These are phyloP conservation scores for Botrytis galanthina DNA, from an alignment of 2,329 filamentous ascomycete genomes.

Conservation along the genomic window DNA sequence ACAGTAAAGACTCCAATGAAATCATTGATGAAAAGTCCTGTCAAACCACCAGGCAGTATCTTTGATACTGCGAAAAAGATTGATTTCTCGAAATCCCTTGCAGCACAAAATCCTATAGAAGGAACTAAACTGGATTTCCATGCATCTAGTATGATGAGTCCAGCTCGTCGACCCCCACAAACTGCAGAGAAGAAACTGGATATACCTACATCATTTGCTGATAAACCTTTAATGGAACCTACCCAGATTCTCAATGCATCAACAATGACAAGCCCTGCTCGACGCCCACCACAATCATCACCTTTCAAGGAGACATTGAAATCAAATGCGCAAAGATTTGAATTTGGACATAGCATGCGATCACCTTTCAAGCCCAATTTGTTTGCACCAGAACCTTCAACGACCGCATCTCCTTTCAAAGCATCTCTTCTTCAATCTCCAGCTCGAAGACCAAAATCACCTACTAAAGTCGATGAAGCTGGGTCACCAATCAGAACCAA, in stretches of 20 bases:
- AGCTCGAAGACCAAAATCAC: slow-evolving; percentile 37
- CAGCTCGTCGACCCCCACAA: slow-evolving; percentile 53
- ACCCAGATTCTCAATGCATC: slow-evolving; percentile 41
- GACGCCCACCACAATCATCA: slow-evolving; percentile 52
- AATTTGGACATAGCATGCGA: slow-evolving; percentile 31
- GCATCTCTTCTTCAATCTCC: slow-evolving; percentile 39
- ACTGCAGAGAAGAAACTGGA: slow-evolving; percentile 40
- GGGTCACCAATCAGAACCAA: slow-evolving; percentile 34
- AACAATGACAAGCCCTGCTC: slow-evolving; percentile 54
- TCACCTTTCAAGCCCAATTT: slow-evolving; percentile 37
- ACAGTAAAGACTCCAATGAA: slow-evolving; percentile 51
- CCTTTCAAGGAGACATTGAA: slow-evolving; percentile 55
- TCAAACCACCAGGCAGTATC: slow-evolving; percentile 47
- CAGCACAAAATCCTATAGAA: slow-evolving; percentile 31
- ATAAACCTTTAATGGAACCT: slow-evolving; percentile 32
- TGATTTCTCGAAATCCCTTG: slow-evolving; percentile 39
- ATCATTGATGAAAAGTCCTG: slow-evolving; percentile 54
- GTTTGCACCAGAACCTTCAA: slow-evolving; percentile 27
- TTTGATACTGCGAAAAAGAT: slow-evolving; percentile 40
- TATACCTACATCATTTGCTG: slow-evolving; percentile 36
- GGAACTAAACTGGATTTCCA: slow-evolving; percentile 40
- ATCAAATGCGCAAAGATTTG: slow-evolving; percentile 52
- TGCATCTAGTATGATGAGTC: slow-evolving; percentile 49
- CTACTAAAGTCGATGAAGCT: slow-evolving; percentile 35
- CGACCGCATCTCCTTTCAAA: slow-evolving; percentile 30